Evolutionary conservation across 495 filamentous ascomycete species (phyloP).

Genomic region (Eremomyces bilateralis): DNA sequence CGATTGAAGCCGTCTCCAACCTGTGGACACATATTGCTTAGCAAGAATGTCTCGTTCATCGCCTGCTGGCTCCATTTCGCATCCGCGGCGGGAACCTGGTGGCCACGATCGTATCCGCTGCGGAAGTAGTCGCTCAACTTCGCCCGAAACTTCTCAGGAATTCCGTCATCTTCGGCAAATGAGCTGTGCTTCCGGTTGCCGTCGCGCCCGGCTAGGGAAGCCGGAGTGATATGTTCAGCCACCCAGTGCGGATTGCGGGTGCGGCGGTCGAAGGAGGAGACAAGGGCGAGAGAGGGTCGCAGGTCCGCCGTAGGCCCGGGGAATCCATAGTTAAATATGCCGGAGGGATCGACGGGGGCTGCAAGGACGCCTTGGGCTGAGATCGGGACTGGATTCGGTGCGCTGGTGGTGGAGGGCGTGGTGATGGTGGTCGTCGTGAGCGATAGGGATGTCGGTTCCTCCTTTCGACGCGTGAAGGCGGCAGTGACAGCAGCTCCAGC

Average conservation of each 20-base stretch:
- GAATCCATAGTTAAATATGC: conserved; percentile 92
- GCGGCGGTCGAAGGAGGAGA: conserved; percentile 78
- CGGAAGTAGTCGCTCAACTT: conserved; percentile 83
- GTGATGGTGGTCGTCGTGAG: conserved; percentile 24
- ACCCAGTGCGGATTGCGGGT: conserved; percentile 90
- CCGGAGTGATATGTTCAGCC: conserved; percentile 90
- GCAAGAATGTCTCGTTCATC: conserved; percentile 81
- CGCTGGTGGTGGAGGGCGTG: conserved; percentile 16
- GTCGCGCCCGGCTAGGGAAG: conserved; percentile 47
- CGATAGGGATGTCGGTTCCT: conserved; percentile 6
- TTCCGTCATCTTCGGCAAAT: conserved; percentile 59
- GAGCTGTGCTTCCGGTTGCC: conserved; percentile 66
- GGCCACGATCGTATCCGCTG: conserved; percentile 54
- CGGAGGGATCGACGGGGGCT: conserved; percentile 57
- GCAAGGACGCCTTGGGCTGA: conserved; percentile 2
- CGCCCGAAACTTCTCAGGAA: conserved; percentile 74
- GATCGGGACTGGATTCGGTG: conserved; percentile 16
- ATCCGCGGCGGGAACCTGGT: conserved; percentile 87
- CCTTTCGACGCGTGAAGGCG: conserved; percentile 38
- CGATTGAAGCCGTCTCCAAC: conserved; percentile 95
- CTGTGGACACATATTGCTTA: conserved; percentile 95
- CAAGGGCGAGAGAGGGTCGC: conserved; percentile 44
- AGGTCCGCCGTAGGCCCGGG: conserved; percentile 77
- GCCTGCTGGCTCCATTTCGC: conserved; percentile 86
- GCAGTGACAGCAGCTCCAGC: conserved; percentile 71